phyloP scores from a whole-genome alignment of 208 protist genomes.

The Entamoeba moshkovskii region DNA sequence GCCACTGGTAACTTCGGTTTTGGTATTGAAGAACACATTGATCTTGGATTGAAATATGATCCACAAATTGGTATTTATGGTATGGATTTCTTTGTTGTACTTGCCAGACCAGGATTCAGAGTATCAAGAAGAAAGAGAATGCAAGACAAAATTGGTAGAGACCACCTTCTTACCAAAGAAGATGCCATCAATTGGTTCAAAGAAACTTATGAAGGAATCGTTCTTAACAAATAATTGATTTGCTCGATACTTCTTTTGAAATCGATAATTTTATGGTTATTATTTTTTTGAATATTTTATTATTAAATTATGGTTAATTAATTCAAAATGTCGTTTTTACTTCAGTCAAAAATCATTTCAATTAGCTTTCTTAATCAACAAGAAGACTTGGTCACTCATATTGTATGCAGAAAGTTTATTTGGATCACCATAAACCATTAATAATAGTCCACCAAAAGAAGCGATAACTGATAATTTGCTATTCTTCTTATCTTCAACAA shows the following conservation, averaged over 20 bases:
- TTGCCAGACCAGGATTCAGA: slow-evolving; percentile 78
- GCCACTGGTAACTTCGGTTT: slow-evolving; percentile 95
- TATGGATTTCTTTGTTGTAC: slow-evolving; percentile 91
- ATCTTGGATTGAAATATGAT: slow-evolving; percentile 99
- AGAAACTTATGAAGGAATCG: slow-evolving; percentile 76
- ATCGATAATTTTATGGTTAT: too few relatives aligned
- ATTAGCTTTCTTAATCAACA: neutral
- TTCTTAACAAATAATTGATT: neutral
- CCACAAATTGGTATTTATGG: slow-evolving; percentile 89
- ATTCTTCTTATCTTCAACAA: neutral
- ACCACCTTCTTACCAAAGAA: slow-evolving; percentile 78
- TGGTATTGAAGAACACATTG: slow-evolving; percentile 99
- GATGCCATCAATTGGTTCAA: slow-evolving; percentile 97
- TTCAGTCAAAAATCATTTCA: too few relatives aligned
- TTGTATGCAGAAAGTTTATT: neutral
- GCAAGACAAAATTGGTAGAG: slow-evolving; percentile 60
- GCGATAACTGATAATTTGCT: neutral
- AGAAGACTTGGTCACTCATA: neutral
- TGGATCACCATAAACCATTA: neutral
- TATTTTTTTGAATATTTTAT: too few relatives aligned
- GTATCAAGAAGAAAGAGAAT: slow-evolving; percentile 53
- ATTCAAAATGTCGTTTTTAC: too few relatives aligned
- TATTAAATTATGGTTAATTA: too few relatives aligned
- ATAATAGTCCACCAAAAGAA: slow-evolving; percentile 10
- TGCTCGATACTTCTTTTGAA: too few relatives aligned